phyloP scores from a whole-genome alignment of 2,329 filamentous ascomycete species.

The Proliferodiscus dingleyae region DNA sequence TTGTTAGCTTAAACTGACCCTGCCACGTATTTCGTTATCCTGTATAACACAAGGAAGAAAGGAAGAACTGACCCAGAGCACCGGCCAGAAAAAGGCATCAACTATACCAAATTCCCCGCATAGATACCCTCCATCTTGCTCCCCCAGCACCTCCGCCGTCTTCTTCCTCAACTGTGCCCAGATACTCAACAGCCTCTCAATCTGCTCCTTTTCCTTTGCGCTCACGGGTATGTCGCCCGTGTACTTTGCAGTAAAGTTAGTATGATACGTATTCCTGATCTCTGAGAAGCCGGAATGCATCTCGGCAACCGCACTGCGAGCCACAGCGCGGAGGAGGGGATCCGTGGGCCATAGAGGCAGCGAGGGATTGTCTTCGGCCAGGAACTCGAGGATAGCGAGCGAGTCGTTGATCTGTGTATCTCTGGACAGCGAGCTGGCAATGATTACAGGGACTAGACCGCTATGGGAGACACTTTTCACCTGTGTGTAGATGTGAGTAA shows the following conservation, averaged over 20 bases:
- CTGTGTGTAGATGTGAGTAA: background rate
- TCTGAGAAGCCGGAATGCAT: constrained; percentile 16
- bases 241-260: constrained; percentile 25
- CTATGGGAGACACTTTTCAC: constrained; percentile 32
- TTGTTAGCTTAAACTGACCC: background rate
- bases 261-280: constrained; percentile 12
- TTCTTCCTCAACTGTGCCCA: constrained; percentile 19
- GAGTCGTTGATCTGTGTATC: constrained; percentile 41
- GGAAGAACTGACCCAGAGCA: constrained; percentile 27
- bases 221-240: constrained; percentile 22
- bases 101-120: constrained; percentile 30
- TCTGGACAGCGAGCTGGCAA: constrained; percentile 22
- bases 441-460: constrained; percentile 40
- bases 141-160: constrained; percentile 18
- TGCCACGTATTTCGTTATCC: background rate
- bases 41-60: no score
- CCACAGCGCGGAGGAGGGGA: constrained; percentile 10
- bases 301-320: constrained; percentile 12
- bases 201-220: constrained; percentile 20
- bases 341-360: constrained; percentile 39
- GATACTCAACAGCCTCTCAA: constrained; percentile 21
- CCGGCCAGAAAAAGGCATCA: constrained; percentile 32
- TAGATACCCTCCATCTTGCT: constrained; percentile 27
- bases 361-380: constrained; percentile 39
- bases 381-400: constrained; percentile 43